Evolutionary conservation across 2,329 filamentous ascomycete species (phyloP).

Genomic region (Emmonsiellopsis sp.): DNA sequence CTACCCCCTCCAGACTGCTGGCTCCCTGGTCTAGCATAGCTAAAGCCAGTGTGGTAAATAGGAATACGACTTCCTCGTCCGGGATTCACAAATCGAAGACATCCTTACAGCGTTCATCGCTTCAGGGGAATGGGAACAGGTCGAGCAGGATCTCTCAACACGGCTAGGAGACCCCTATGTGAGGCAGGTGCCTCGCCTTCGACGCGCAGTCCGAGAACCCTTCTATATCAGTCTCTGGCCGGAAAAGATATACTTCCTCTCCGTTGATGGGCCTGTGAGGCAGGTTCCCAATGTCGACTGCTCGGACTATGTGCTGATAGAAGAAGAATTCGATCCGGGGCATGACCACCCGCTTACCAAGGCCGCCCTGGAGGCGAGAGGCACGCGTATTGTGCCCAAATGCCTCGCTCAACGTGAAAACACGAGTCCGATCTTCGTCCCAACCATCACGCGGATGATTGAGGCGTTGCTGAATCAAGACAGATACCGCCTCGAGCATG

Average conservation of each 20-base stretch:
- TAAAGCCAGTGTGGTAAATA: neutral
- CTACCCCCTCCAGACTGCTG: neutral
- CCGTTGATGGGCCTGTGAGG: neutral
- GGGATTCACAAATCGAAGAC: neutral
- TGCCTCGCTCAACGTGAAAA: neutral
- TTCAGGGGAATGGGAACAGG: neutral
- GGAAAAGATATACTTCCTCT: constrained; percentile 3
- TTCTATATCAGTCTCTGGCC: constrained; percentile 1
- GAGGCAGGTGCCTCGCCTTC: neutral
- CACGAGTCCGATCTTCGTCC: neutral
- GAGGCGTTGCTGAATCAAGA: constrained; percentile 3
- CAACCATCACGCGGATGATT: constrained; percentile 1
- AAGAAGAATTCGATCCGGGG: neutral
- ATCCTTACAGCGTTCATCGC: constrained; percentile 1
- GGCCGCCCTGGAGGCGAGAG: neutral
- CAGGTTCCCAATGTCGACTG: constrained; percentile 1
- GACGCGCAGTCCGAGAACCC: neutral
- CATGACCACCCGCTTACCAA: neutral
- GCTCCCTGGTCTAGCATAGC: neutral
- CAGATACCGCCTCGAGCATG: neutral
- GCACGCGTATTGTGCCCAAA: neutral
- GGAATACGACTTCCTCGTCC: constrained; percentile 3
- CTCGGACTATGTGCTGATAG: neutral
- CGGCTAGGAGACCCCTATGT: neutral
- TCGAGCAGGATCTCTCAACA: neutral